Evolutionary conservation across 1,284 basidiomycete species (phyloP).

Genomic region (Ustilago vetiveriae): DNA sequence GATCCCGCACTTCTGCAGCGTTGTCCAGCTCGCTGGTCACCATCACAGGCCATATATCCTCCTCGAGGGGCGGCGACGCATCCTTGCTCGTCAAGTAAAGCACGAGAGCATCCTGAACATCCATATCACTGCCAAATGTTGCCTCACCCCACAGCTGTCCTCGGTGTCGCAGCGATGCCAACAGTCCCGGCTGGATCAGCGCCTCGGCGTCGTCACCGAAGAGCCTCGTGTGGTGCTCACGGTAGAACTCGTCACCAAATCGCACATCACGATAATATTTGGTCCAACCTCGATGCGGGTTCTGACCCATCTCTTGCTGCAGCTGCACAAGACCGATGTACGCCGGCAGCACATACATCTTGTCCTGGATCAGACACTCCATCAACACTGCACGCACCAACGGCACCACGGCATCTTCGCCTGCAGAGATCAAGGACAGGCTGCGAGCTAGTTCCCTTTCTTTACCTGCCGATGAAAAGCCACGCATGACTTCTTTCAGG

Average conservation of each 20-base stretch:
- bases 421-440: conserved; percentile 26
- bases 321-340: conserved; percentile 21
- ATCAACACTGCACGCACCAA: conserved; percentile 80
- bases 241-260: conserved; percentile 35
- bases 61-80: neutral
- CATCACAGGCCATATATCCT: conserved; percentile 13
- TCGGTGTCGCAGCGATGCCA: conserved; percentile 10
- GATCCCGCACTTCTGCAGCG: conserved; percentile 13
- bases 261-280: conserved; percentile 19
- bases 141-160: conserved; percentile 11
- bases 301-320: neutral
- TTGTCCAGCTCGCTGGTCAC: conserved; percentile 20
- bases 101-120: conserved; percentile 5
- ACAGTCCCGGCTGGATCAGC: conserved; percentile 25
- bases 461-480: conserved; percentile 79
- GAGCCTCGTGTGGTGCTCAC: conserved; percentile 5
- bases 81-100: neutral
- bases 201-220: conserved; percentile 3
- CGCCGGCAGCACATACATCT: conserved; percentile 66
- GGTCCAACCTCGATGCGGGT: neutral
- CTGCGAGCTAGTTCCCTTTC: conserved; percentile 51
- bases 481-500: conserved; percentile 81
- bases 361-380: conserved; percentile 88
- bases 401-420: conserved; percentile 69
- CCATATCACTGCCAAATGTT: conserved; percentile 6